phyloP scores from a whole-genome alignment of 2,329 filamentous ascomycete genomes.

The Aspergillus sp. region DNA sequence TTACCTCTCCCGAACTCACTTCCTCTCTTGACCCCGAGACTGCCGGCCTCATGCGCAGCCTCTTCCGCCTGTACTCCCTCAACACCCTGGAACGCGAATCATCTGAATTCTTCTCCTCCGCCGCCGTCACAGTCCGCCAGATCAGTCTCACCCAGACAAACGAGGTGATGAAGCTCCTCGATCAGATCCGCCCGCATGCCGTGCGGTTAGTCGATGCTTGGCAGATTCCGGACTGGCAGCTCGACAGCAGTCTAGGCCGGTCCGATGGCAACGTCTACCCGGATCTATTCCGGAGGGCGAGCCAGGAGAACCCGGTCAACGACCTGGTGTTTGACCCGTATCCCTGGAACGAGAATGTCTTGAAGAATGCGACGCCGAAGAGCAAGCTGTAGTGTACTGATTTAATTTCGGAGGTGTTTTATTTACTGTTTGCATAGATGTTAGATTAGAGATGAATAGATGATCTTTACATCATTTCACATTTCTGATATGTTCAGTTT shows the following conservation, averaged over 20 bases:
- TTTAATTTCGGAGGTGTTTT: background rate
- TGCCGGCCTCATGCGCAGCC: conserved; percentile 59
- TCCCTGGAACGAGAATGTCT: conserved; percentile 60
- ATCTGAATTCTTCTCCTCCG: conserved; percentile 69
- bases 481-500: too few species aligned
- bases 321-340: conserved; percentile 71
- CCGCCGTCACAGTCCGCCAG: conserved; percentile 69
- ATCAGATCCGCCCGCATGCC: conserved; percentile 72
- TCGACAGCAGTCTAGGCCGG: conserved; percentile 69
- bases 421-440: background rate
- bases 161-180: conserved; percentile 67
- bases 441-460: background rate
- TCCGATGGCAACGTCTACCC: conserved; percentile 75
- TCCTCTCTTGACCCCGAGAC: conserved; percentile 59
- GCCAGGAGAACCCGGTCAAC: conserved; percentile 72
- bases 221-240: conserved; percentile 76
- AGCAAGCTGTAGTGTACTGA: conserved; percentile 38
- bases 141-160: conserved; percentile 68
- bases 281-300: conserved; percentile 72
- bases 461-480: too few species aligned
- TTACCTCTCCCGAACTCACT: conserved; percentile 57
- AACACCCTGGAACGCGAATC: conserved; percentile 68
- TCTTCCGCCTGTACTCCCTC: conserved; percentile 66
- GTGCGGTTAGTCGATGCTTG: conserved; percentile 70
- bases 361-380: conserved; percentile 53